Conservation (phyloP, 169 alveolate genomes). For the Plasmodium adleri region DNA sequence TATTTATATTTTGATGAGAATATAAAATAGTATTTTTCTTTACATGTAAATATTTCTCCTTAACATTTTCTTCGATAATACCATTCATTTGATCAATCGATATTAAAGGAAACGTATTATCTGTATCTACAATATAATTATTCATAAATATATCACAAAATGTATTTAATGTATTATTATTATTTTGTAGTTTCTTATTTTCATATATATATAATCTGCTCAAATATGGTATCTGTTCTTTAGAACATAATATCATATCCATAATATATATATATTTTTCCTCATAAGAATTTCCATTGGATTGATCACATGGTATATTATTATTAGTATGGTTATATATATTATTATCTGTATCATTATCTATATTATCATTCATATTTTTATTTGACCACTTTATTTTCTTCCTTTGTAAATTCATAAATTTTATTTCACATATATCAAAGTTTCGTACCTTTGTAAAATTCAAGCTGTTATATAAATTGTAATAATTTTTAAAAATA, state of each 20-base stretch:
- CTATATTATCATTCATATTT: too few species aligned
- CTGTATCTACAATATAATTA: slow-evolving; percentile 45
- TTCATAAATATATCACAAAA: slow-evolving; percentile 15
- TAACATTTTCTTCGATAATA: slow-evolving; percentile 37
- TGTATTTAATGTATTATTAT: neutral
- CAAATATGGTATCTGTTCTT: slow-evolving; percentile 68
- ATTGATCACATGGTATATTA: too few species aligned
- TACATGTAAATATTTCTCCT: slow-evolving; percentile 23
- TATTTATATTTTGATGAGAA: too few species aligned
- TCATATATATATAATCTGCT: slow-evolving; percentile 45
- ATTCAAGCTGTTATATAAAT: slow-evolving; percentile 29
- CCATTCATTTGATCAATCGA: slow-evolving; percentile 40
- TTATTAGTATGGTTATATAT: too few species aligned
- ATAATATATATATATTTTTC: slow-evolving; percentile 35
- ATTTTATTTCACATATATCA: slow-evolving; percentile 58
- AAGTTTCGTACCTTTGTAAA: slow-evolving; percentile 28
- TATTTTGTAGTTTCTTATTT: neutral
- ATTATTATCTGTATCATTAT: too few species aligned
- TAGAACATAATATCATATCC: slow-evolving; percentile 54
- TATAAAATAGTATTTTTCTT: slow-evolving; percentile 8
- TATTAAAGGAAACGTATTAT: slow-evolving; percentile 38
- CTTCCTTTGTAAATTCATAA: slow-evolving; percentile 40
- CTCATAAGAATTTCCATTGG: neutral
- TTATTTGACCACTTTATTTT: neutral
- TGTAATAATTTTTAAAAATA: slow-evolving; percentile 54